These are phyloP conservation scores for Detonula confervacea DNA, from an alignment of 352 stramenopile genomes.

Conservation along the genomic window DNA sequence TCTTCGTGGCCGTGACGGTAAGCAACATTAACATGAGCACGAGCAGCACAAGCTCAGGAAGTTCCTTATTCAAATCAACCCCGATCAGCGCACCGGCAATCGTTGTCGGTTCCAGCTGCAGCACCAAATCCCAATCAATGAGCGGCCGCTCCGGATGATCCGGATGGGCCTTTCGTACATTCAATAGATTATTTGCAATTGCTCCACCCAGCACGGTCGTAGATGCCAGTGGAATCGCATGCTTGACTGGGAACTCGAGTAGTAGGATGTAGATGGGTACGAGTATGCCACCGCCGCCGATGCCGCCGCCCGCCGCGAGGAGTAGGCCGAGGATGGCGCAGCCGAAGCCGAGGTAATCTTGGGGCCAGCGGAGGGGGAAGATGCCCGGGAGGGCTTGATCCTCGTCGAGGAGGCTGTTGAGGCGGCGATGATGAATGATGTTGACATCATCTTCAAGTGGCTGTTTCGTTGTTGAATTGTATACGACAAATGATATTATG, in stretches of 20 bases:
- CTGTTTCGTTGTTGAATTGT: too few species aligned
- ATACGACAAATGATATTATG: too few species aligned
- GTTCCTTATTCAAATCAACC: slow-evolving; percentile 89
- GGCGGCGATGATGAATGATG: background rate
- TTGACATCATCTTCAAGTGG: too few species aligned
- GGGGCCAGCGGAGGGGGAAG: slow-evolving; percentile 27
- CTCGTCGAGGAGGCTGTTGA: background rate
- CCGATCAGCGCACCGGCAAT: slow-evolving; percentile 87
- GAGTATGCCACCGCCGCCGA: slow-evolving; percentile 91
- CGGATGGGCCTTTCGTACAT: slow-evolving; percentile 92
- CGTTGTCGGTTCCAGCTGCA: slow-evolving; percentile 96
- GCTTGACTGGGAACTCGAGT: slow-evolving; percentile 93
- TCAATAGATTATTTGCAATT: slow-evolving; percentile 93
- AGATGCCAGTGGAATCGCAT: slow-evolving; percentile 96
- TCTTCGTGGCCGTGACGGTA: slow-evolving; percentile 88
- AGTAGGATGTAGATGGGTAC: slow-evolving; percentile 97
- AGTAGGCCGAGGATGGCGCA: slow-evolving; percentile 83
- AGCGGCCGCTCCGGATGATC: slow-evolving; percentile 93
- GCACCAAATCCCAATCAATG: slow-evolving; percentile 98
- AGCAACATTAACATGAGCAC: slow-evolving; percentile 91
- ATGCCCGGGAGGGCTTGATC: background rate
- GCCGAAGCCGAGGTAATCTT: slow-evolving; percentile 53
- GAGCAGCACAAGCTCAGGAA: slow-evolving; percentile 90
- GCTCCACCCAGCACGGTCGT: slow-evolving; percentile 96
- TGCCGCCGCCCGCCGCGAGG: slow-evolving; percentile 91